phyloP scores from a whole-genome alignment of 768 basidiomycete genomes.

The Trametes villosa region DNA sequence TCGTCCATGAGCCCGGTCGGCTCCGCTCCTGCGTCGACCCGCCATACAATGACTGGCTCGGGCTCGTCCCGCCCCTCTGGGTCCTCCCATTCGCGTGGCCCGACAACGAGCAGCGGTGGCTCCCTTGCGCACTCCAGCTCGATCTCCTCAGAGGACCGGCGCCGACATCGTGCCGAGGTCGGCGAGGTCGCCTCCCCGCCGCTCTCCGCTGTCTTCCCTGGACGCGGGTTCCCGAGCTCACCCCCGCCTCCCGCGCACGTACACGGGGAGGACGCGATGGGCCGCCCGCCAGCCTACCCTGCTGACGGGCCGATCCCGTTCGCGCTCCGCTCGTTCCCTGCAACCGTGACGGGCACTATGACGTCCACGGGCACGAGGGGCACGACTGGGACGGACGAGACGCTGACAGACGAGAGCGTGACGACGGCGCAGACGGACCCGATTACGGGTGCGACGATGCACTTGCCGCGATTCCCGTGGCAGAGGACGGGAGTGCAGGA shows the following conservation, averaged over 20 bases:
- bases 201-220: constrained; percentile 35
- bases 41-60: constrained; percentile 50
- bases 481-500: constrained; percentile 20
- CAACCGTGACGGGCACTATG: constrained; percentile 26
- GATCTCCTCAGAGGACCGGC: constrained; percentile 56
- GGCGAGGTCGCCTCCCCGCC: constrained; percentile 34
- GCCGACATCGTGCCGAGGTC: constrained; percentile 24
- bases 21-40: constrained; percentile 55
- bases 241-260: constrained; percentile 6
- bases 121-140: constrained; percentile 56
- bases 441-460: constrained; percentile 36
- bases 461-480: constrained; percentile 34
- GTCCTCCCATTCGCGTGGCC: constrained; percentile 38
- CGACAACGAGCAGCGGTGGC: constrained; percentile 26
- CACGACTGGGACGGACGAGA: constrained; percentile 30
- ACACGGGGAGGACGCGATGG: constrained; percentile 2
- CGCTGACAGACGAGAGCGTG: constrained; percentile 33
- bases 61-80: constrained; percentile 56
- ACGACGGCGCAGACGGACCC: constrained; percentile 41
- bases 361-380: constrained; percentile 29
- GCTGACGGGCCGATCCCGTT: constrained; percentile 2
- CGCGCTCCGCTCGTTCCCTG: constrained; percentile 4
- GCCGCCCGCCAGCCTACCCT: constrained; percentile 13
- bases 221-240: constrained; percentile 11
- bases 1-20: constrained; percentile 43